Evolutionary conservation across 1,284 basidiomycete species (phyloP).

Genomic region (Papiliotrema terrestris): DNA sequence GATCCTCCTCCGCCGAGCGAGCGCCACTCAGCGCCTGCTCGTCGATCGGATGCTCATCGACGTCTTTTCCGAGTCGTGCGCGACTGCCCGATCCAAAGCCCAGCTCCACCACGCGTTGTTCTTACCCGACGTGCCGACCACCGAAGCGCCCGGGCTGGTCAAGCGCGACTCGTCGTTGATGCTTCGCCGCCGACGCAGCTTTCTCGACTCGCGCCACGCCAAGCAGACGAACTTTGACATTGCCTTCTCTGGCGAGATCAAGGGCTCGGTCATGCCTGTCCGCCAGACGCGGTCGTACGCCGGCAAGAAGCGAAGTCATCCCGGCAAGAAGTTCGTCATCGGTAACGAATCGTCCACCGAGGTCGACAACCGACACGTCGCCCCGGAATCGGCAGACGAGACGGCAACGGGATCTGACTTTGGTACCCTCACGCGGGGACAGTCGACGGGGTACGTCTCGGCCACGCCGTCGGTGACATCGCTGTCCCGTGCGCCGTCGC

Average conservation of each 20-base stretch:
- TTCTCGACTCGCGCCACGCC: slow-evolving; percentile 21
- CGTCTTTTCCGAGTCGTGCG: slow-evolving; percentile 47
- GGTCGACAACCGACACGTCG: slow-evolving; percentile 1
- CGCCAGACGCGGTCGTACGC: slow-evolving; percentile 15
- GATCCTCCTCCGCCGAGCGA: slow-evolving; percentile 66
- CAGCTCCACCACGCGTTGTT: slow-evolving; percentile 30
- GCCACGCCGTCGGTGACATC: slow-evolving; percentile 1
- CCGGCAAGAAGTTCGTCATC: not conserved
- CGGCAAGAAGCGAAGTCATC: not conserved
- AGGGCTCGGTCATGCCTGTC: slow-evolving; percentile 26
- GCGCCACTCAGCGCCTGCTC: slow-evolving; percentile 60
- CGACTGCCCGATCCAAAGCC: slow-evolving; percentile 42
- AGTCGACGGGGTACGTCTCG: not conserved
- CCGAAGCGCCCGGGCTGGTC: slow-evolving; percentile 14
- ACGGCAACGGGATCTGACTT: slow-evolving; percentile 22
- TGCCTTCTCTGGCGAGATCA: slow-evolving; percentile 29
- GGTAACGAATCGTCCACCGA: slow-evolving; percentile 9
- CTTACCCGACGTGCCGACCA: slow-evolving; percentile 17
- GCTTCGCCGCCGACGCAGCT: slow-evolving; percentile 36
- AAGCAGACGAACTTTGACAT: slow-evolving; percentile 17
- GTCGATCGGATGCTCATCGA: slow-evolving; percentile 49
- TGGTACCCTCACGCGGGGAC: slow-evolving; percentile 11
- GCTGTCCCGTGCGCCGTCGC: not conserved
- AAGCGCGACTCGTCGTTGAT: slow-evolving; percentile 28
- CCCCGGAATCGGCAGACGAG: slow-evolving; percentile 12